Conservation (phyloP, 306 rosid species). For the Aeschynomene evenia region DNA sequence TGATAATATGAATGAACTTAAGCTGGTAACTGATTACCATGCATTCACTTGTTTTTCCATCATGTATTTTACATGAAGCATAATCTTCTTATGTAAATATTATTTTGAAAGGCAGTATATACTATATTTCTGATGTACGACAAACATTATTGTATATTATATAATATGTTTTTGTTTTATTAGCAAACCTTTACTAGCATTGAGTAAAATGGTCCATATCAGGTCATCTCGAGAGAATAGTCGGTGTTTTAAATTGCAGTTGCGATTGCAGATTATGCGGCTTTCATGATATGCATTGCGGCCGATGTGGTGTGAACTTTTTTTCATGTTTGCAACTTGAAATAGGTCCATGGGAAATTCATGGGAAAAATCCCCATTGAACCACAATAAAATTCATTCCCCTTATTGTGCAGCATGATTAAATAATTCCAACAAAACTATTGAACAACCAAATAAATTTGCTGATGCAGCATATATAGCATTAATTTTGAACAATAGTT, state of each 20-base stretch:
- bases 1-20: constrained; percentile 9
- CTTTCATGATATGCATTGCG: no score
- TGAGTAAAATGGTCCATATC: neutral
- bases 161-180: constrained; percentile 11
- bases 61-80: constrained; percentile 14
- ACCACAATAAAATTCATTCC: neutral
- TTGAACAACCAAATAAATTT: neutral
- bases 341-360: no score
- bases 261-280: no score
- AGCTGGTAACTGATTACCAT: constrained; percentile 20
- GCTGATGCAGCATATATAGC: neutral
- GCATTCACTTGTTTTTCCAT: neutral
- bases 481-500: neutral
- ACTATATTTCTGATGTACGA: constrained; percentile 1
- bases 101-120: constrained; percentile 24
- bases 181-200: constrained; percentile 2
- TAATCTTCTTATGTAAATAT: constrained; percentile 4
- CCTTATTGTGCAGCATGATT: neutral
- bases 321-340: no score
- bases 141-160: no score
- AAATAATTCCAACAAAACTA: neutral
- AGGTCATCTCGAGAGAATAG: neutral
- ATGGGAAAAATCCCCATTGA: neutral
- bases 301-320: no score
- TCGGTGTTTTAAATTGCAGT: no score